Base-by-base conservation (phyloP, 2,329 filamentous ascomycete genomes). In the Harringtonia lauricola region DNA sequence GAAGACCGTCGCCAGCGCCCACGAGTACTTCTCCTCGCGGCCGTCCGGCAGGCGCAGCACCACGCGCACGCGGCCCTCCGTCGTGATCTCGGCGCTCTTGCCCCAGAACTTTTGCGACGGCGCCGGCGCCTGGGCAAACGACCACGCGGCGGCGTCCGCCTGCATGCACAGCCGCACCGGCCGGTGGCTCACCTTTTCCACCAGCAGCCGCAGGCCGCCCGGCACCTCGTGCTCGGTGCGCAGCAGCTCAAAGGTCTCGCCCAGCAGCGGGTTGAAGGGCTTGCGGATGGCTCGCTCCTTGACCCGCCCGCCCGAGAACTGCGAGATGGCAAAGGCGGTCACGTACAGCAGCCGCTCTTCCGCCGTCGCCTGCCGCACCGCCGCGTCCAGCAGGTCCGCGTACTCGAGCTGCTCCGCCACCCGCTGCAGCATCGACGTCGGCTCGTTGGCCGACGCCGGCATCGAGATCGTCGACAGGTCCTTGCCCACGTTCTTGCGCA, bases 81-180 rank as follows among this genome's bases (percentile, higher is more conserved):
- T 96, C 48, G 86, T 92, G 49, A 98, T 79, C 62, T 98, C 92
- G 3, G 87, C 87, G 43, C 83, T 90, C 67, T 96, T 96, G 44
- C 92, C 92, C 92, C 92, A 96, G 67, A 98, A 98, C 59, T 96
- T 96, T 59, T 98, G 90, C 19, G 83, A 83, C 0, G 92, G 92
- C 45, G 84, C 81, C 0, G 92, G 86, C 5, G 83, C 86, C 59
- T 96, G 92, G 1, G 86, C 74, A 49, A 95, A 81, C 3, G 83
- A 87, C 92, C 92, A 98, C 45, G 76, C 70, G 33, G 79, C 74
- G 33, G 85, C 79, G 60, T 98, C 92, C 5, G 90, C 92, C 61
- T 96, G 89, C 67, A 89, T 90, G 7, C 92, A 92, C 56, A 96
- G 78, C 49, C 89, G 81, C 14, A 98, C 86, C 0, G 92, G 92